Percentiles rank a stretch among this genome's conserved stretches.
phyloP scores from a whole-genome alignment of 768 basidiomycete species.

The Phylloporus rhodoxanthus region DNA sequence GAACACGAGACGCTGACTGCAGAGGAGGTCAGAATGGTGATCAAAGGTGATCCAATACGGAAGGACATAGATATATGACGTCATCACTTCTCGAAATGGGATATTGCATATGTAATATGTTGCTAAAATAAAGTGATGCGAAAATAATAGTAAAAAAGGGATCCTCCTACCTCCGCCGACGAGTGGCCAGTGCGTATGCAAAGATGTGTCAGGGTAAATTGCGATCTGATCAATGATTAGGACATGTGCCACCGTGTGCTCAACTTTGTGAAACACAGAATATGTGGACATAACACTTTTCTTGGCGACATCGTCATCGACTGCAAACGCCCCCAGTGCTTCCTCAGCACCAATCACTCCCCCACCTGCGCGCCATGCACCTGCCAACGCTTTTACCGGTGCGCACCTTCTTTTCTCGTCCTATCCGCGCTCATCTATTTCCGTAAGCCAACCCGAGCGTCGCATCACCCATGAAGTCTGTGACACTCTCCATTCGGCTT shows the following conservation, averaged over 20 bases:
- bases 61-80: background rate
- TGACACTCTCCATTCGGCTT: slow-evolving; percentile 10
- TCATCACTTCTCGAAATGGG: background rate
- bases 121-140: slow-evolving; percentile 10
- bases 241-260: slow-evolving; percentile 64
- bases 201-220: background rate
- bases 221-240: slow-evolving; percentile 2
- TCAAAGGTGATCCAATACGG: slow-evolving; percentile 77
- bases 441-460: slow-evolving; percentile 49
- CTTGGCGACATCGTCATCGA: slow-evolving; percentile 43
- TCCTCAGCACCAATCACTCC: slow-evolving; percentile 46
- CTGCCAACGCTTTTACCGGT: slow-evolving; percentile 58
- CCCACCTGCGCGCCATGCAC: slow-evolving; percentile 37
- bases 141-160: background rate
- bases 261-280: slow-evolving; percentile 42
- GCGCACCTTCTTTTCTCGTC: slow-evolving; percentile 11
- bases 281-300: slow-evolving; percentile 55
- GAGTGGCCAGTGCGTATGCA: slow-evolving; percentile 4
- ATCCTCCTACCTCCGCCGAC: slow-evolving; percentile 55
- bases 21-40: slow-evolving; percentile 81
- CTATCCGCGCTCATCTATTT: background rate
- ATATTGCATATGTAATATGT: background rate
- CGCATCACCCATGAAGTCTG: slow-evolving; percentile 40
- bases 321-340: slow-evolving; percentile 44
- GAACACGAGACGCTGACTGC: slow-evolving; percentile 91